These are phyloP conservation scores for Phytophthora sansomeana DNA, from an alignment of 352 stramenopile genomes.

Conservation along the genomic window DNA sequence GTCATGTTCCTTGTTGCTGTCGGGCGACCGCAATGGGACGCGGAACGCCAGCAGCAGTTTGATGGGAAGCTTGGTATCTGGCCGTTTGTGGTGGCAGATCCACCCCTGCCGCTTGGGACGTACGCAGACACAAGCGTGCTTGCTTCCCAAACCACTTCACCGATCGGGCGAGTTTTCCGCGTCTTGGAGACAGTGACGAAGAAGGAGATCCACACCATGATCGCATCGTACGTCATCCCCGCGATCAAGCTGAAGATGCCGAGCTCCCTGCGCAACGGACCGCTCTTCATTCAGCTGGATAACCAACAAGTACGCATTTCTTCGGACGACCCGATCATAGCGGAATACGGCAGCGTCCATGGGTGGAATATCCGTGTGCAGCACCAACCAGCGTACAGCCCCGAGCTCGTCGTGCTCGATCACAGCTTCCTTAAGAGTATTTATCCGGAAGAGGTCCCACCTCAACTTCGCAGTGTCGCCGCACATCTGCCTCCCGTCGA, in stretches of 20 bases:
- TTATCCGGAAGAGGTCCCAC: slow-evolving; percentile 21
- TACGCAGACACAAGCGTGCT: slow-evolving; percentile 10
- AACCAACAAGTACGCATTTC: slow-evolving; percentile 50
- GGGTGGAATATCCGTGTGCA: slow-evolving; percentile 51
- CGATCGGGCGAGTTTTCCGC: slow-evolving; percentile 21
- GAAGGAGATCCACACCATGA: slow-evolving; percentile 47
- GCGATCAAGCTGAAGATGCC: slow-evolving; percentile 50
- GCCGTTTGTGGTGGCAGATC: slow-evolving; percentile 35
- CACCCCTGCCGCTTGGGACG: slow-evolving; percentile 15
- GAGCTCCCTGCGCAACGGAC: slow-evolving; percentile 17
- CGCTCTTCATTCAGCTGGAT: slow-evolving; percentile 47
- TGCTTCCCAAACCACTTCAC: slow-evolving; percentile 12
- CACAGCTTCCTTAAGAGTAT: slow-evolving; percentile 45
- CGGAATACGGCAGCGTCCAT: slow-evolving; percentile 32
- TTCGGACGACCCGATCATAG: slow-evolving; percentile 41
- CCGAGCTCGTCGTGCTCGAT: slow-evolving; percentile 47
- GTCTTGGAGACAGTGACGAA: slow-evolving; percentile 40
- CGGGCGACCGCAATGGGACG: slow-evolving; percentile 50
- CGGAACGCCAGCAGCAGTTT: slow-evolving; percentile 37
- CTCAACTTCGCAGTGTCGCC: slow-evolving; percentile 5
- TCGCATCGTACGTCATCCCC: slow-evolving; percentile 43
- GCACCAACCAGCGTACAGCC: slow-evolving; percentile 50
- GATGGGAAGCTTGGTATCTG: slow-evolving; percentile 56
- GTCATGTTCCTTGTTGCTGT: slow-evolving; percentile 55
- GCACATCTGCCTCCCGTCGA: slow-evolving; percentile 25